Conservation (phyloP, 2,329 filamentous ascomycete species). For the Neonectria magnoliae region DNA sequence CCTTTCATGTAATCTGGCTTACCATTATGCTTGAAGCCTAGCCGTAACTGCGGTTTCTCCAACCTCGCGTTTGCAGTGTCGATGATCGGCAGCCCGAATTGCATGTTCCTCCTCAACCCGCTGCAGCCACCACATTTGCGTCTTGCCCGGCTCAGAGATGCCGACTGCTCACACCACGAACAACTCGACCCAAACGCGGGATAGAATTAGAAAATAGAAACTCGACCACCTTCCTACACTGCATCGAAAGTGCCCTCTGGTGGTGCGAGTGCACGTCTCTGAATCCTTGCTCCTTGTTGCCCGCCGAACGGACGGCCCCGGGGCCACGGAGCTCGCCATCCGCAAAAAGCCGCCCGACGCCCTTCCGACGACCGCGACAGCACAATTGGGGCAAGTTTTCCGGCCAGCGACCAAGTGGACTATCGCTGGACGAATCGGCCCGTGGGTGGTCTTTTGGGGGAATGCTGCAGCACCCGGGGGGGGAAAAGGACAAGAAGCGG, state of each 20-base stretch:
- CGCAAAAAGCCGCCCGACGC: slow-evolving; percentile 35
- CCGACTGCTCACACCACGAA: neutral
- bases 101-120: neutral
- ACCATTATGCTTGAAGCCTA: neutral
- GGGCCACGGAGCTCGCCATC: slow-evolving; percentile 12
- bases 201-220: neutral
- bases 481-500: neutral
- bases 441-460: neutral
- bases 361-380: slow-evolving; percentile 25
- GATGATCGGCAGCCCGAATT: neutral
- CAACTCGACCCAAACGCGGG: neutral
- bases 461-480: neutral
- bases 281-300: slow-evolving; percentile 9
- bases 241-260: neutral
- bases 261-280: slow-evolving; percentile 7
- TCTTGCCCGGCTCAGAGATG: neutral
- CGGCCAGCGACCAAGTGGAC: neutral
- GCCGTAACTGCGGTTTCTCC: neutral
- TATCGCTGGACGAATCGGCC: neutral
- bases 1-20: neutral
- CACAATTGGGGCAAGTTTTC: neutral
- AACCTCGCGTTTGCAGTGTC: neutral
- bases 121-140: neutral
- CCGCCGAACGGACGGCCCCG: neutral
- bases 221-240: neutral